phyloP scores from a whole-genome alignment of 1,284 basidiomycete genomes.

The Moniliophthora roreri region DNA sequence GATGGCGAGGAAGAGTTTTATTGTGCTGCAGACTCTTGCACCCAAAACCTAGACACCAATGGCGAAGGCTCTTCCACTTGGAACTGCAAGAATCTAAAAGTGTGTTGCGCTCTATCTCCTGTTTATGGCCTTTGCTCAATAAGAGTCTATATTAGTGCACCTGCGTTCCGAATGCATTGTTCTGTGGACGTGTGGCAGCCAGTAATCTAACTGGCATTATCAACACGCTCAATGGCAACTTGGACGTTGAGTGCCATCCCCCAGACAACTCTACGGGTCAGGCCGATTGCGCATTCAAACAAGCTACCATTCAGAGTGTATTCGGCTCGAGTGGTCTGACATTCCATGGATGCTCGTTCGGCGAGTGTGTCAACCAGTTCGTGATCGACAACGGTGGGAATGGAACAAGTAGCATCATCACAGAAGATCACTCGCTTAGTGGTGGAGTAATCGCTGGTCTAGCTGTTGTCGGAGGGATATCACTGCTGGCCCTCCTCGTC shows the following conservation, averaged over 20 bases:
- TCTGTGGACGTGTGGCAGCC: conserved; percentile 62
- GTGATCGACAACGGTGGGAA: conserved; percentile 66
- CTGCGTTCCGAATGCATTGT: conserved; percentile 67
- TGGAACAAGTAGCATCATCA: conserved; percentile 30
- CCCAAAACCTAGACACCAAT: conserved; percentile 43
- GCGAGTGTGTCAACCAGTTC: conserved; percentile 83
- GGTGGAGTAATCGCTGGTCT: conserved; percentile 87
- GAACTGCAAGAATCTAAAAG: conserved; percentile 62
- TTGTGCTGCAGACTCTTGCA: conserved; percentile 72
- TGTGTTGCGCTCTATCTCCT: too few species aligned
- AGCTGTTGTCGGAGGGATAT: conserved; percentile 72
- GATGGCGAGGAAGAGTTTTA: conserved; percentile 84
- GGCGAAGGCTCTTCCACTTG: conserved; percentile 46
- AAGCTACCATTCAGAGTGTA: conserved; percentile 58
- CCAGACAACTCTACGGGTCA: conserved; percentile 43
- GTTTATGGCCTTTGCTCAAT: too few species aligned
- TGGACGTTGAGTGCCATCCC: conserved; percentile 68
- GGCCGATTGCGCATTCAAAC: conserved; percentile 75
- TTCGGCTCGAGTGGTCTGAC: conserved; percentile 75
- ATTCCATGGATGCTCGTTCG: conserved; percentile 73
- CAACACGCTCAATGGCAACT: conserved; percentile 54
- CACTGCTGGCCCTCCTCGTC: conserved; percentile 56
- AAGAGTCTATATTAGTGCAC: conserved; percentile 49
- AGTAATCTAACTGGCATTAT: conserved; percentile 59
- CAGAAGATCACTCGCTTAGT: conserved; percentile 53